A percentile compares a stretch with the other conserved stretches of the same genome.
Evolutionary conservation across 352 stramenopile genomes (phyloP).

Genomic region (Aphanomyces cochlioides): DNA sequence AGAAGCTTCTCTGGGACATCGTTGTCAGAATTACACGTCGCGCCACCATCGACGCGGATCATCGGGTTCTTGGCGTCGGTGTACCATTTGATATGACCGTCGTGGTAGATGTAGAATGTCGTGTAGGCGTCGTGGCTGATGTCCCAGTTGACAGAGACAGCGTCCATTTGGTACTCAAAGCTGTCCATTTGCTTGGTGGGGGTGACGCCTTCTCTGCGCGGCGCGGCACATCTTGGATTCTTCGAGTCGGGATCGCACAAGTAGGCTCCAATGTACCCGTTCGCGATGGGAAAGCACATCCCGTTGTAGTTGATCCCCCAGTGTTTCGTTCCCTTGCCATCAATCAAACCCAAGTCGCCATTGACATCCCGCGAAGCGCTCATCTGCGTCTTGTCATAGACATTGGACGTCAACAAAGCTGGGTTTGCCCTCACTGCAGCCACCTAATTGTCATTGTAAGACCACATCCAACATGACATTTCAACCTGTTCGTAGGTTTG

Average conservation of each 20-base stretch:
- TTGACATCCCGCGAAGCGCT: constrained; percentile 37
- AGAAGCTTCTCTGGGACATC: no score
- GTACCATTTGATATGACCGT: constrained; percentile 72
- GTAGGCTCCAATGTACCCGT: constrained; percentile 51
- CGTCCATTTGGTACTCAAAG: constrained; percentile 48
- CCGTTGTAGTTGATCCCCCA: constrained; percentile 57
- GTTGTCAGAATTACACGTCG: constrained; percentile 44
- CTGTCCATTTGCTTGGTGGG: constrained; percentile 42
- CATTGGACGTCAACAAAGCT: neutral
- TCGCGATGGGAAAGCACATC: constrained; percentile 51
- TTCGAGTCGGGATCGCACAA: constrained; percentile 31
- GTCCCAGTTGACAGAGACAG: constrained; percentile 56
- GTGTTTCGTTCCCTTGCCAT: constrained; percentile 34
- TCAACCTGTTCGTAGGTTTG: constrained; percentile 45
- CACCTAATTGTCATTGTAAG: constrained; percentile 36
- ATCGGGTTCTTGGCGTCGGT: constrained; percentile 53
- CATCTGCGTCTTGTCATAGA: constrained; percentile 10
- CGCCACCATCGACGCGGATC: constrained; percentile 52
- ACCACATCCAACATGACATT: constrained; percentile 42
- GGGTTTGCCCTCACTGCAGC: neutral
- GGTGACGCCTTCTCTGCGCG: constrained; percentile 26
- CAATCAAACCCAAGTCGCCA: constrained; percentile 39
- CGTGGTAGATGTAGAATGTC: neutral
- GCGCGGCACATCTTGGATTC: constrained; percentile 36
- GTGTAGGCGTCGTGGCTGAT: constrained; percentile 29